Base-by-base conservation (phyloP, 139 green algal genomes). In the Astrephomene gubernaculifera region DNA sequence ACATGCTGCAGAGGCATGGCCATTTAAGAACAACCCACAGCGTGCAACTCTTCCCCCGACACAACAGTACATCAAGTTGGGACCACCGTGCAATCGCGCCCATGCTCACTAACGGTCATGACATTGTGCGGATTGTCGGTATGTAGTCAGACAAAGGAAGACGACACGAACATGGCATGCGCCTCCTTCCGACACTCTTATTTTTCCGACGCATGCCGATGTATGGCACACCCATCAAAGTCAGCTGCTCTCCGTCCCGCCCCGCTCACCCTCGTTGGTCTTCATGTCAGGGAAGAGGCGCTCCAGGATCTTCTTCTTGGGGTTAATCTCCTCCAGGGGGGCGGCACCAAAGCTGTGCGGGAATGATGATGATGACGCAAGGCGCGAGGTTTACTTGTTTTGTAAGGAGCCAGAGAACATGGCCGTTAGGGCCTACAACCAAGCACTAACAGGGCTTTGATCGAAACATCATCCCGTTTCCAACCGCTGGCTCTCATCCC, bases 241-340 rank as follows among this genome's bases (percentile, higher is more conserved):
- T 57, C 49, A 12, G 49, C 49, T 17, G 36, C 39, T 41, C 10
- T 70, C 53, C 43, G 7, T 14, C 5, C 54, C 39, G 5, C 27
- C 69, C 3, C 44, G 36, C 90, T 64, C 82, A 96, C 93, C 82
- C 36, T 89, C 91, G 65, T 93, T 85, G 1, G 93, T 97, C 44
- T 76, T 90, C 54, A 98, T 87, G 64, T 97, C 91, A 22, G 93
- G 92, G 39, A 94, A 90, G 2, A 98, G 88, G 36, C 88, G 86
- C 86, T 98, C 96, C 35, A 97, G 94, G 24, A 97, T 86, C 89
- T 98, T 98, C 91, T 97, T 97, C 89, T 98, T 98, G 29, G 95
- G 96, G 84, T 97, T 92, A 2, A 98, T 87, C 89, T 95, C 90
- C 12, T 89, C 90, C 31, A 94, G 82, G 33, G 94, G 92, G 35